phyloP scores from a whole-genome alignment of 805 yeast genomes.

The Candida pseudofarinosa region DNA sequence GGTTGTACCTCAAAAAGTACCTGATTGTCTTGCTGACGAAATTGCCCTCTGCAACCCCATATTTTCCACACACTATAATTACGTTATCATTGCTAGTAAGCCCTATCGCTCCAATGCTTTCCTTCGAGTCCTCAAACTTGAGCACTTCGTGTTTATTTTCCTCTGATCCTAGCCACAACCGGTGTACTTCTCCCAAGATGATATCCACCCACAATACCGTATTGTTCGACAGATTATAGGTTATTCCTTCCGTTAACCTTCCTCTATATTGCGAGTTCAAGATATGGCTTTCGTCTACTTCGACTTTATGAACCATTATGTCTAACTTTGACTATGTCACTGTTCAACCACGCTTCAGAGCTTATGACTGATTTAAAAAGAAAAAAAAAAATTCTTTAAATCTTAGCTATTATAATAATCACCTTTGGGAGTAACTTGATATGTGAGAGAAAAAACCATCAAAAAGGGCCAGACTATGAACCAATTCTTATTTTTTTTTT shows the following conservation, averaged over 20 bases:
- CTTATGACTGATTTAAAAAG: background rate
- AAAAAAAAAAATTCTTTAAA: too few relatives aligned
- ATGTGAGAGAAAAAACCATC: background rate
- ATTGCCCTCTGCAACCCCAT: constrained; percentile 58
- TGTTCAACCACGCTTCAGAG: background rate
- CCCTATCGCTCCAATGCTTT: constrained; percentile 68
- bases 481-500: too few relatives aligned
- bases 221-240: constrained; percentile 54
- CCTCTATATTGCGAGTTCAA: constrained; percentile 33
- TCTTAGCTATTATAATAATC: too few relatives aligned
- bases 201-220: constrained; percentile 48
- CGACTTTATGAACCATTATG: background rate
- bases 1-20: constrained; percentile 40
- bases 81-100: constrained; percentile 54
- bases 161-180: constrained; percentile 20
- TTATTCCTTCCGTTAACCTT: constrained; percentile 62
- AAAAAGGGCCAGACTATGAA: background rate
- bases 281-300: constrained; percentile 8
- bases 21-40: constrained; percentile 33
- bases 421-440: too few relatives aligned
- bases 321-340: constrained; percentile 1
- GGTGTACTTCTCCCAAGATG: constrained; percentile 34
- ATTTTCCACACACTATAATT: constrained; percentile 57
- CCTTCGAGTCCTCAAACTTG: constrained; percentile 28
- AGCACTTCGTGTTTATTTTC: constrained; percentile 34